Conservation (phyloP, 2,329 filamentous ascomycete species). For the Xenoacremonium recifei region DNA sequence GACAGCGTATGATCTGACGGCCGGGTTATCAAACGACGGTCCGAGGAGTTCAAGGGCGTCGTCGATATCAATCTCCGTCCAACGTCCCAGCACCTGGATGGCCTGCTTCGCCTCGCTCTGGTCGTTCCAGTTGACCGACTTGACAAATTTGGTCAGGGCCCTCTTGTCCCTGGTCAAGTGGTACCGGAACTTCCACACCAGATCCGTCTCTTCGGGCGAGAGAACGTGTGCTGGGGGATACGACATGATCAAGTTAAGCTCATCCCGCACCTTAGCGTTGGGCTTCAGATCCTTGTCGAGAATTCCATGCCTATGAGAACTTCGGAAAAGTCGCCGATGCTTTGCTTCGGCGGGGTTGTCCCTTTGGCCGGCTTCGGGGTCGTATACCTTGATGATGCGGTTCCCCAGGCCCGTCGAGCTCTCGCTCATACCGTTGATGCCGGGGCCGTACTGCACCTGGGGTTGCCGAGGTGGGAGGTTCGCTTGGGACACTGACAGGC, state of each 20-base stretch:
- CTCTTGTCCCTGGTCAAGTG: constrained; percentile 90
- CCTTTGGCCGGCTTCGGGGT: constrained; percentile 83
- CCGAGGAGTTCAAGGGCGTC: constrained; percentile 93
- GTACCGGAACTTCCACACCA: constrained; percentile 97
- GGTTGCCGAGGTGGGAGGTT: constrained; percentile 77
- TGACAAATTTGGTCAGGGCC: constrained; percentile 94
- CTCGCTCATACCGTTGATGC: constrained; percentile 70
- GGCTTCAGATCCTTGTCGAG: constrained; percentile 94
- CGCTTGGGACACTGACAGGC: constrained; percentile 55
- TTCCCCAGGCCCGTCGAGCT: constrained; percentile 47
- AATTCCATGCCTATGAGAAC: constrained; percentile 85
- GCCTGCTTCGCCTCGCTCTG: constrained; percentile 82
- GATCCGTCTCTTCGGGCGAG: constrained; percentile 87
- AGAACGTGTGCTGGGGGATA: constrained; percentile 91
- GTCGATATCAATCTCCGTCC: constrained; percentile 96
- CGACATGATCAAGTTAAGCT: constrained; percentile 85
- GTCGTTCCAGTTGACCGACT: constrained; percentile 94
- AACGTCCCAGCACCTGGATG: constrained; percentile 84
- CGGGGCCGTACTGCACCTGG: constrained; percentile 86
- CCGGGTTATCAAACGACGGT: constrained; percentile 83
- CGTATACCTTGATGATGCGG: constrained; percentile 81
- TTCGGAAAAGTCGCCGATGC: constrained; percentile 86
- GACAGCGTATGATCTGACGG: constrained; percentile 90
- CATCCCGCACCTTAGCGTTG: constrained; percentile 92
- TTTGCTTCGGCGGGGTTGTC: constrained; percentile 97